Base-by-base conservation (phyloP, 2,329 filamentous ascomycete genomes). In the Pestalotiopsis sp. region DNA sequence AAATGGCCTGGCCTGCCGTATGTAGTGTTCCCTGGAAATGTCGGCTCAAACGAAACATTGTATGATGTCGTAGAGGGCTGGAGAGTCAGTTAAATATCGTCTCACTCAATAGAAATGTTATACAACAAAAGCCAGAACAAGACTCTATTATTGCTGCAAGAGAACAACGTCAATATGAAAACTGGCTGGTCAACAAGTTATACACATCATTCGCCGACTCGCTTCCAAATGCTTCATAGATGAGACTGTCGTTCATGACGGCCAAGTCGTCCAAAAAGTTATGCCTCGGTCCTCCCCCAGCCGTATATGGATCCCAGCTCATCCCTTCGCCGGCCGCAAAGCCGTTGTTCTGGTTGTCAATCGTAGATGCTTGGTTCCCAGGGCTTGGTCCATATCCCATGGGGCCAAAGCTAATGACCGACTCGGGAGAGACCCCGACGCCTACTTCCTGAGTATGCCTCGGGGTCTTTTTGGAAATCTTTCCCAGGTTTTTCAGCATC, bases 1-100 rank as follows among this genome's bases (percentile, higher is more conserved):
- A 85, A 86, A 64, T 86, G 84, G 77, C 78, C 79, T 0, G 84
- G 84, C 1, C 76, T 89, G 12, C 85, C 86, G 0, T 89, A 87
- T 73, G 83, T 89, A 2, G 86, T 89, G 0, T 89, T 89, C 66
- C 87, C 86, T 0, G 87, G 87, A 0, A 89, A 89, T 75, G 86
- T 89, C 2, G 87, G 86, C 1, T 79, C 78, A n/a, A 81, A 84
- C 23, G 76, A 80, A 49, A 84, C 84, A 1, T 73, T 87, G 57
- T 67, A 69, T 45, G 67, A 70, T 20, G 67, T 70, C 23, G 67
- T 69, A 14, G 39, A 67, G 12, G 67, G 67, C 4, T 69, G 69
- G 60, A 58, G 68, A 36, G 68, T 62, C 12, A 13, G 64, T 12
- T 57, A 14, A 52, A 58, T 25, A 57, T 23, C 23, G 23, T 14